Evolutionary conservation across 345 rosid species (phyloP).

Genomic region (Eucalyptus regnans): DNA sequence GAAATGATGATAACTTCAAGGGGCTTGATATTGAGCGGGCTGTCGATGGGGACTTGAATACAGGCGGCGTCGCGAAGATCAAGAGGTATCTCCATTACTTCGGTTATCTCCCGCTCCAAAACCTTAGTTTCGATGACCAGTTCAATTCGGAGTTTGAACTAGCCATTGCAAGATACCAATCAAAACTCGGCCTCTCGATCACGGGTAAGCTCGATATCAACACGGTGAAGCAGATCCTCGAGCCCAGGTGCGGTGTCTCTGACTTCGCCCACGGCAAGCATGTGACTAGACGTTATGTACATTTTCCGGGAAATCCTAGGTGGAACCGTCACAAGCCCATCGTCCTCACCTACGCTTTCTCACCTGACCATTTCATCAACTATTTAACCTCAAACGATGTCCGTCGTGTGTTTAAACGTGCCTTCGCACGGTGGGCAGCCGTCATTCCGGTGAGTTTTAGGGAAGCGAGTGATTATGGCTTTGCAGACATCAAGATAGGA

Average conservation of each 20-base stretch:
- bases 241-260: constrained; percentile 53
- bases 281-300: constrained; percentile 19
- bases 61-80: constrained; percentile 19
- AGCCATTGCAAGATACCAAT: constrained; percentile 31
- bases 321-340: constrained; percentile 48
- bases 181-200: constrained; percentile 32
- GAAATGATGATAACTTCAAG: not conserved
- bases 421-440: constrained; percentile 56
- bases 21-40: not conserved
- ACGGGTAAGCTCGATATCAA: constrained; percentile 45
- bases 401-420: constrained; percentile 28
- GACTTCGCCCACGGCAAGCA: constrained; percentile 17
- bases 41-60: constrained; percentile 1
- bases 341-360: constrained; percentile 54
- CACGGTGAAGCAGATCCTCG: constrained; percentile 23
- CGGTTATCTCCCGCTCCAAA: constrained; percentile 24
- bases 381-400: constrained; percentile 22
- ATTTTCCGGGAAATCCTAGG: constrained; percentile 55
- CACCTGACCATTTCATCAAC: constrained; percentile 35
- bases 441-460: constrained; percentile 61
- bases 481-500: constrained; percentile 68
- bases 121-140: not conserved
- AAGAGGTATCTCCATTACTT: constrained; percentile 39
- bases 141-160: constrained; percentile 15
- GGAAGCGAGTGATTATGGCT: constrained; percentile 41